Evolutionary conservation across 176 grass and related monocot species (phyloP).

Genomic region (Tuctoria greenei): DNA sequence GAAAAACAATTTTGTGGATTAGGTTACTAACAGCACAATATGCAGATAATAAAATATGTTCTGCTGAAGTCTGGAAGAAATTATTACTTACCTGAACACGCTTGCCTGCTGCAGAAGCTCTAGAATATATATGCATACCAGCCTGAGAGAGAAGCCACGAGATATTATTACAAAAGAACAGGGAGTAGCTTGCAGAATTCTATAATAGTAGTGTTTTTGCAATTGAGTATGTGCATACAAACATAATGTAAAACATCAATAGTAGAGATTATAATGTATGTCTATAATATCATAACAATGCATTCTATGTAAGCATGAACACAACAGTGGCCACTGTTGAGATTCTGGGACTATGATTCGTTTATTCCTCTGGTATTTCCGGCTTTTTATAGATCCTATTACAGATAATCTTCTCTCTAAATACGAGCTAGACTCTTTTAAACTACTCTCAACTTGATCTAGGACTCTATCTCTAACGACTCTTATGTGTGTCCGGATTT

Average conservation of each 20-base stretch:
- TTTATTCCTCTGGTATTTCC: too few relatives aligned
- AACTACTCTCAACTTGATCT: too few relatives aligned
- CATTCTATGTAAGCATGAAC: not conserved
- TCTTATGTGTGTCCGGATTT: too few relatives aligned
- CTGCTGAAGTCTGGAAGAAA: not conserved
- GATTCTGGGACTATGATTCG: too few relatives aligned
- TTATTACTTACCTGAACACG: slow-evolving; percentile 92
- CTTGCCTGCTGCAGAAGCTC: slow-evolving; percentile 85
- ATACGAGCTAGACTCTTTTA: too few relatives aligned
- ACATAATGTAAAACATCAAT: slow-evolving; percentile 11
- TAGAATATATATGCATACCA: slow-evolving; percentile 98
- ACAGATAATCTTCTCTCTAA: too few relatives aligned
- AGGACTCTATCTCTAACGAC: too few relatives aligned
- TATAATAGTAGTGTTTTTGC: not conserved
- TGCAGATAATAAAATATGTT: not conserved
- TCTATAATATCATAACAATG: slow-evolving; percentile 12
- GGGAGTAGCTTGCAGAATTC: not conserved
- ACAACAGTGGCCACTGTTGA: too few relatives aligned
- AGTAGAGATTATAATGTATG: not conserved
- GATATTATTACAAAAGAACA: not conserved
- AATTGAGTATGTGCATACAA: not conserved
- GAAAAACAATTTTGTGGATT: slow-evolving; percentile 21
- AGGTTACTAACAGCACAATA: slow-evolving; percentile 8
- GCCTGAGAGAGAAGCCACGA: slow-evolving; percentile 54
- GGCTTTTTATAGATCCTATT: too few relatives aligned